Evolutionary conservation across 139 green algal genomes (phyloP), one percentile per base, ranked within the genome.

Genomic region (Prasinococcaceae sp.): DNA sequence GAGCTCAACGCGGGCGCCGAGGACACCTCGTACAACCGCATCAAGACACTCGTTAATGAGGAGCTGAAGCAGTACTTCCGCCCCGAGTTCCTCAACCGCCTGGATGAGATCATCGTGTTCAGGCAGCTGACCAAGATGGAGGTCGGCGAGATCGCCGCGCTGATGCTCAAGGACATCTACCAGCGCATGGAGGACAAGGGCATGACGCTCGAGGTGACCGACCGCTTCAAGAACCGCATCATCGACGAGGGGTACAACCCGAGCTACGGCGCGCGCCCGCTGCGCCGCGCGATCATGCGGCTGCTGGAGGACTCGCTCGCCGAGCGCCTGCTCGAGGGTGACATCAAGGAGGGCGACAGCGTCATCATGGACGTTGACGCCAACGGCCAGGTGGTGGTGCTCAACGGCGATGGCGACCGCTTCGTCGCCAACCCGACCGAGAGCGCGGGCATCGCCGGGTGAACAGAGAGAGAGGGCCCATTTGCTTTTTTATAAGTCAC

Each of bases 31-130:
- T 92, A 92, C 78, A 77, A 87, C 65, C 74, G 90, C 61, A 98
- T 99, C 81, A 99, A 99, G 78, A 78, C 62, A 0, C 74, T 95
- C 39, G 88, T 94, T 42, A 95, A 94, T 59, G 88, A 99, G 78
- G 92, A 98, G 79, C 80, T 99, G 28, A 98, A 99, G 80, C 78
- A 87, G 59, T 96, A 96, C 76, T 97, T 97, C 83, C 58, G 85
- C 46, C 89, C 74, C 30, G 89, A 97, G 78, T 97, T 98, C 79
- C 79, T 98, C 19, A 98, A 97, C 74, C 79, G 89, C 26, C 81
- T 97, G 63, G 90, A 98, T 66, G 90, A 98, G 82, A 97, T 97
- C 71, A 96, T 98, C 48, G 90, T 98, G n/a, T 98, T 97, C 88
- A 69, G 87, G 30, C 90, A 95, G 78, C 78, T 98, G 4, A 95